Percentiles rank a stretch among this genome's conserved stretches.
These are phyloP conservation scores for Agaricus blazei DNA, from an alignment of 768 basidiomycete genomes.

Conservation along the genomic window DNA sequence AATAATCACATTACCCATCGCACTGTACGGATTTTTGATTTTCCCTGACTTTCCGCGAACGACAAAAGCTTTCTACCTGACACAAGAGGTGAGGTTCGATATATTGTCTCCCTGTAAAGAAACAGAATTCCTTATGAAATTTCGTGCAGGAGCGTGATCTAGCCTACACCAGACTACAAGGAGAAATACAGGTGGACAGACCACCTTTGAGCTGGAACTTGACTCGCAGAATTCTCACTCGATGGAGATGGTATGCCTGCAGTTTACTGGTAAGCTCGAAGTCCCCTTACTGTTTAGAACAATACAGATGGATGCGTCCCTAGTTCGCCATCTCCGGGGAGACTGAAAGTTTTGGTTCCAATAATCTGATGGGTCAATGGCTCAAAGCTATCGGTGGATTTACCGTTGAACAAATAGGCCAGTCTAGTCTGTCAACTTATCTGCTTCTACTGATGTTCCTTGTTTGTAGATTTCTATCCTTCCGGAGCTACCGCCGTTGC, in stretches of 20 bases:
- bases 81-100: constrained; percentile 36
- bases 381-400: constrained; percentile 57
- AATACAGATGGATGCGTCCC: background rate
- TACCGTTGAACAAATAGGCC: constrained; percentile 58
- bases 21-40: constrained; percentile 63
- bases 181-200: constrained; percentile 33
- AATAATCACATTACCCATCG: constrained; percentile 67
- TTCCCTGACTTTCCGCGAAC: constrained; percentile 70
- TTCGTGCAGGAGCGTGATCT: constrained; percentile 46
- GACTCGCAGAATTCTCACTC: constrained; percentile 42
- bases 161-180: constrained; percentile 43
- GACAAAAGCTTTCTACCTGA: constrained; percentile 60
- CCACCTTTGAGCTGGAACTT: constrained; percentile 43
- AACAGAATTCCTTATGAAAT: background rate
- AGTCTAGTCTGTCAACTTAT: constrained; percentile 6
- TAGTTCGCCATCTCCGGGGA: constrained; percentile 66
- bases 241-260: constrained; percentile 68
- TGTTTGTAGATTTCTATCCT: constrained; percentile 38
- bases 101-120: background rate
- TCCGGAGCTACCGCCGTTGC: constrained; percentile 62
- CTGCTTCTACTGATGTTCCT: background rate
- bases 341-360: constrained; percentile 63
- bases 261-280: constrained; percentile 48
- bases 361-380: constrained; percentile 73
- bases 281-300: background rate